phyloP scores from a whole-genome alignment of 495 filamentous ascomycete genomes.

The Acidiella bohemica region DNA sequence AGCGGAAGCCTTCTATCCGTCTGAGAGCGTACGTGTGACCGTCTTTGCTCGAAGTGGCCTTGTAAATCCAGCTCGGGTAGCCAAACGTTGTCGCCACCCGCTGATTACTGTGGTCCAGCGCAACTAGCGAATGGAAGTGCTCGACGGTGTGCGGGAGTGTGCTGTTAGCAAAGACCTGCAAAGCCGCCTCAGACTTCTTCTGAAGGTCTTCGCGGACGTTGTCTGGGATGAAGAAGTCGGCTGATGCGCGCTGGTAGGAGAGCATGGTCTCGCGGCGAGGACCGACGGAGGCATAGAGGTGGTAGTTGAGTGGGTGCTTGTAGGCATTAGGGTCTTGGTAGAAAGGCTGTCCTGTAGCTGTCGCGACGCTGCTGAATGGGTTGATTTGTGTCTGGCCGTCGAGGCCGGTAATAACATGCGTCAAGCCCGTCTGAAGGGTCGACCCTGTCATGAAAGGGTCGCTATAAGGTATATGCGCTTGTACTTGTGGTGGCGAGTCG shows the following conservation, averaged over 20 bases:
- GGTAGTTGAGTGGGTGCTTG: constrained; percentile 73
- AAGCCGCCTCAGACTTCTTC: constrained; percentile 70
- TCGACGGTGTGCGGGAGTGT: constrained; percentile 63
- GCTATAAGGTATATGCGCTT: constrained; percentile 19
- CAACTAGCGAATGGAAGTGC: constrained; percentile 78
- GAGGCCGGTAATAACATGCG: no score
- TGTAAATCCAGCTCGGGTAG: constrained; percentile 86
- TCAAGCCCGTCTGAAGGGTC: constrained; percentile 4
- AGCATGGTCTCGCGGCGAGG: constrained; percentile 63
- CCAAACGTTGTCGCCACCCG: constrained; percentile 66
- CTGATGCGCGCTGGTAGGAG: constrained; percentile 68
- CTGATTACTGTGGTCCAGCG: constrained; percentile 68
- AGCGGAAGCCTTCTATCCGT: constrained; percentile 68
- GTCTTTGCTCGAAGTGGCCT: constrained; percentile 78
- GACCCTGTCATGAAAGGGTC: constrained; percentile 23
- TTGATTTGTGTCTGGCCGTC: constrained; percentile 42
- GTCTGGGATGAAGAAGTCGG: constrained; percentile 83
- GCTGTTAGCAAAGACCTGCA: constrained; percentile 71
- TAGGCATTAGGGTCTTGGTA: constrained; percentile 41
- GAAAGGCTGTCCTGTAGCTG: constrained; percentile 39
- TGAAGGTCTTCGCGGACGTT: constrained; percentile 75
- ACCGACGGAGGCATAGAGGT: constrained; percentile 82
- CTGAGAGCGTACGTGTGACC: constrained; percentile 73
- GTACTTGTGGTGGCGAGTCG: constrained; percentile 2
- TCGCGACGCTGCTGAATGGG: constrained; percentile 51